Evolutionary conservation across 352 stramenopile genomes (phyloP), one percentile per base, ranked within the genome.

Genomic region (Lagenidium giganteum): DNA sequence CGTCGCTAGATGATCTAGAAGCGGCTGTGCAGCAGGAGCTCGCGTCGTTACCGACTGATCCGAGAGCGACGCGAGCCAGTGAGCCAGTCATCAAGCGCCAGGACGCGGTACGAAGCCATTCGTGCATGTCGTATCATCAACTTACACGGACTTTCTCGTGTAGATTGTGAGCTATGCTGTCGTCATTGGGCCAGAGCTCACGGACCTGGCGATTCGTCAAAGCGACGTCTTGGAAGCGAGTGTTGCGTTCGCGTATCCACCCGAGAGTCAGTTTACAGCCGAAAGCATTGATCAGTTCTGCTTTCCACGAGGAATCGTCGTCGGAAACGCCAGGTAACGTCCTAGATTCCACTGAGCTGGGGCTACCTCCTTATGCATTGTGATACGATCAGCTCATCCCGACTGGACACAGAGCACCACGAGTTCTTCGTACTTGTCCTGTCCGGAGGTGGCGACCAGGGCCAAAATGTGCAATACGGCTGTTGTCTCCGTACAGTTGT

Each of bases 271-370:
- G 64, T 85, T 85, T 34, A 68, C 67, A 21, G 75, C 70, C 1
- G 70, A 85, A 41, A 79, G 72, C 43, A 75, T 87, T 23, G 75
- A 87, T 41, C 72, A 84, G 38, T 87, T 87, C 39, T 87, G 75
- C 29, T 87, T 87, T 45, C 75, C 75, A 22, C 41, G 49, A 0
- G 75, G 70, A 17, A 61, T 83, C 26, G 33, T 42, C 4, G 22
- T 25, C 16, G 34, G n/a, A n/a, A n/a, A n/a, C n/a, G n/a, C n/a
- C n/a, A n/a, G n/a, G n/a, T n/a, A n/a, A n/a, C n/a, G n/a, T n/a
- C n/a, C n/a, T n/a, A n/a, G n/a, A n/a, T n/a, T n/a, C n/a, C n/a
- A n/a, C n/a, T n/a, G n/a, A n/a, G n/a, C n/a, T n/a, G n/a, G n/a
- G n/a, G n/a, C n/a, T n/a, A n/a, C n/a, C n/a, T n/a, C n/a, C n/a